These are phyloP conservation scores for Silene conica DNA, from an alignment of 148 eudicot genomes.

Conservation along the genomic window DNA sequence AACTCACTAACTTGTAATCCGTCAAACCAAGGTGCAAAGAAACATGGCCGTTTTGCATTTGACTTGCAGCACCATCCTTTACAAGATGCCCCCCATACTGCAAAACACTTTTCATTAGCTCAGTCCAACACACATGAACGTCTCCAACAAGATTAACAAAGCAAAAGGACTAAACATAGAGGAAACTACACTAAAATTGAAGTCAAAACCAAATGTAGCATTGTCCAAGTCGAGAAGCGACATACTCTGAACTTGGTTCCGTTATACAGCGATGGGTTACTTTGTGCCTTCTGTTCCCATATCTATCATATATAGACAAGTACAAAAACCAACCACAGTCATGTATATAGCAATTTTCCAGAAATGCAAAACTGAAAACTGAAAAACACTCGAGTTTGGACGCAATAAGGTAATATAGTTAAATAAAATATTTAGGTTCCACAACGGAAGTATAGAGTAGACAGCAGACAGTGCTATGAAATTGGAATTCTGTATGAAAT, in stretches of 20 bases:
- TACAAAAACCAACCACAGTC: too few relatives aligned
- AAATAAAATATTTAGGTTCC: too few relatives aligned
- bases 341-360: too few relatives aligned
- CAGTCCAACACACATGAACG: not conserved
- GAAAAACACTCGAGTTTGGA: not conserved
- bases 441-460: too few relatives aligned
- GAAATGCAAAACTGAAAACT: not conserved
- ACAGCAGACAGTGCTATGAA: too few relatives aligned
- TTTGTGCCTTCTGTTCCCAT: conserved; percentile 59
- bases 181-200: too few relatives aligned
- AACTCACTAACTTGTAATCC: conserved; percentile 82
- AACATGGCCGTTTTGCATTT: conserved; percentile 26
- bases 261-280: conserved; percentile 56
- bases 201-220: not conserved
- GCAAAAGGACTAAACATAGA: not conserved
- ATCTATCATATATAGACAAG: conserved; percentile 38
- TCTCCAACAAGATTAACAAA: not conserved
- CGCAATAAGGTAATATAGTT: not conserved
- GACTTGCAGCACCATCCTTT: conserved; percentile 17
- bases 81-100: conserved; percentile 67
- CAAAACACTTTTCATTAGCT: not conserved
- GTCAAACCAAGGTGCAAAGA: conserved; percentile 86
- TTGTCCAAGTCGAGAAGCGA: not conserved
- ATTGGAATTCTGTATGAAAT: too few relatives aligned
- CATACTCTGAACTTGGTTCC: conserved; percentile 86